Base-by-base conservation (phyloP, 129 eudicot genomes). In the Chrysanthemum lavandulifolium region DNA sequence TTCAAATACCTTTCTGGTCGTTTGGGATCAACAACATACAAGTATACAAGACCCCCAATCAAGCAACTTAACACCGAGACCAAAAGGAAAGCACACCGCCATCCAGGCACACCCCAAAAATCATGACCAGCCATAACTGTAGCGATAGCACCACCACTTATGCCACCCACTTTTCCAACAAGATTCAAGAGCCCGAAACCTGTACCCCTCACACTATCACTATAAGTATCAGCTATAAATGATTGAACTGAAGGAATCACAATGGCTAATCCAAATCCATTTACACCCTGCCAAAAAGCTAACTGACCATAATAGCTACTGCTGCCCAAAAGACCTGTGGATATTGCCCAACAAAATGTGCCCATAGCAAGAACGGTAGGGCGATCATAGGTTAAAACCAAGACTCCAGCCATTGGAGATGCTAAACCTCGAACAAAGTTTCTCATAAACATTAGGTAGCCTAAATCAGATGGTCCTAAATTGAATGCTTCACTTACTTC, bases 241-340 rank as follows among this genome's bases (percentile, higher is more conserved):
- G 98, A 94, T 81, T 94, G 98, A 51, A 94, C 89, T 40, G 97
- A 89, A 10, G 98, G 98, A 70, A 90, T 94, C 81, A 94, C 98
- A n/a, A 94, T 94, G 21, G 98, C 97, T 51, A 94, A 80, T 23
- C 98, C 98, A 33, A 90, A 80, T 12, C 98, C 98, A 58, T 94
- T 94, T 52, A 94, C 79, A 4, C 91, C 98, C 52, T 96, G 85
- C 98, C 98, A 94, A 65, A 90, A 90, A 18, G 92, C 97, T 47
- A 90, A 85, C 70, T 94, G 97, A 21, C 81, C 33, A 57, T 84
- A 90, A 72, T 76, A 86, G 18, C 71, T 90, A 82, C 97, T 90
- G 12, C 81, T 81, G 5, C 96, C 98, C 48, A 94, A 91, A 13
- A 94, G 86, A 58, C 92, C 97, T 10, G 98, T 94, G 53, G 98